A percentile compares a stretch with the other conserved stretches of the same genome.
phyloP scores from a whole-genome alignment of 2,329 filamentous ascomycete genomes.

The Phaeosphaeriaceae sp. region DNA sequence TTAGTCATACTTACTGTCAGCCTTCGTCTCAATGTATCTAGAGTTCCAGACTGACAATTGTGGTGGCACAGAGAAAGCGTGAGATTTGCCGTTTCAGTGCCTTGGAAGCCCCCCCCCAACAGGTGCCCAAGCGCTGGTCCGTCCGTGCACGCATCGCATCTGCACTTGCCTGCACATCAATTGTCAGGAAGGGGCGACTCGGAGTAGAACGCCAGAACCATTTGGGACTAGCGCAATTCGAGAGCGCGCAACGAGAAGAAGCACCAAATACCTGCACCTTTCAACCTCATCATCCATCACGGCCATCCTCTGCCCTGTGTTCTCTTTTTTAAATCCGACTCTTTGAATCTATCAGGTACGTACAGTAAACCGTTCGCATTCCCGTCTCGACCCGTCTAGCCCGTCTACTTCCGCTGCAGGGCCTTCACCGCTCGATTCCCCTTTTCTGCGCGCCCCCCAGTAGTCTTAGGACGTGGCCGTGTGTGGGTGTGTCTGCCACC shows the following conservation, averaged over 20 bases:
- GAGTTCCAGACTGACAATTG: too few species aligned
- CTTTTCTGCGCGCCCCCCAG: slow-evolving; percentile 41
- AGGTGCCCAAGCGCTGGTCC: slow-evolving; percentile 17
- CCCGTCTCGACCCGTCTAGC: slow-evolving; percentile 23
- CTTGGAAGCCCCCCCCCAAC: too few species aligned
- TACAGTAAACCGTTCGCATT: slow-evolving; percentile 21
- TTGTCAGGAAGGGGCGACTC: slow-evolving; percentile 20
- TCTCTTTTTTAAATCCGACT: slow-evolving; percentile 24
- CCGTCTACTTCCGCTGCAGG: slow-evolving; percentile 28
- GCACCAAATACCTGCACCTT: slow-evolving; percentile 42
- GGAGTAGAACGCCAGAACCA: slow-evolving; percentile 30
- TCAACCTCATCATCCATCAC: slow-evolving; percentile 41
- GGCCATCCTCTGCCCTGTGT: slow-evolving; percentile 37
- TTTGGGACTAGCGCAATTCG: slow-evolving; percentile 33
- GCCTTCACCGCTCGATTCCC: slow-evolving; percentile 41
- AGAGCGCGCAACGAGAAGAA: slow-evolving; percentile 43
- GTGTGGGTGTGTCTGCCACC: slow-evolving; percentile 38
- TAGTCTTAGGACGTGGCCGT: slow-evolving; percentile 38
- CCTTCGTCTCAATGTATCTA: too few species aligned
- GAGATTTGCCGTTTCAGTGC: slow-evolving; percentile 38
- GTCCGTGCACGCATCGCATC: slow-evolving; percentile 8
- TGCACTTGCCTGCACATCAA: slow-evolving; percentile 26
- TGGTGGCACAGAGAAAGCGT: slow-evolving; percentile 1
- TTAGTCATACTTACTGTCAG: too few species aligned
- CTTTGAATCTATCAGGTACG: slow-evolving; percentile 41